These are phyloP conservation scores for Geranium rotundifolium DNA, from an alignment of 345 rosid species.

Conservation along the genomic window DNA sequence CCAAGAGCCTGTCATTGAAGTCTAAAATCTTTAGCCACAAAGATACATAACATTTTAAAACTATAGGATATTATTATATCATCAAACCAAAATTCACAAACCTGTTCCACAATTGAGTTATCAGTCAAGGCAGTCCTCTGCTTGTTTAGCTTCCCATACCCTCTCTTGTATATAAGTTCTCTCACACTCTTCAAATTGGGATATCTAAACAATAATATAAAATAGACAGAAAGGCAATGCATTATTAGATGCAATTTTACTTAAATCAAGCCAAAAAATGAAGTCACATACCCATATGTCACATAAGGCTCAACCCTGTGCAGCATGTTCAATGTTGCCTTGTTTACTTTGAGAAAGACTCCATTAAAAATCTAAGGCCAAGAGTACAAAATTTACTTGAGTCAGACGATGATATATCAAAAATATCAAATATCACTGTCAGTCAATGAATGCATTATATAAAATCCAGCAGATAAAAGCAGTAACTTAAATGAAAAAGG, in stretches of 20 bases:
- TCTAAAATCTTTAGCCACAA: neutral
- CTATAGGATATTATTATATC: neutral
- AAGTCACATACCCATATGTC: constrained; percentile 51
- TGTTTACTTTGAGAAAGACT: constrained; percentile 69
- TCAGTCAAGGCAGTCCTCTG: constrained; percentile 60
- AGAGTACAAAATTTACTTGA: neutral
- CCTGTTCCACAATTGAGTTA: constrained; percentile 58
- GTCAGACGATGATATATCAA: too few species aligned
- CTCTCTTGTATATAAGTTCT: constrained; percentile 77
- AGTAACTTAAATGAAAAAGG: too few species aligned
- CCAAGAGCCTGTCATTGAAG: constrained; percentile 37
- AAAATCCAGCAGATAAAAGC: too few species aligned
- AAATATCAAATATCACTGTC: too few species aligned
- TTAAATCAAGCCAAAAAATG: neutral
- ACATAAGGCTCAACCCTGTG: constrained; percentile 83
- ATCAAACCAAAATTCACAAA: constrained; percentile 1
- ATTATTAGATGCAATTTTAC: neutral
- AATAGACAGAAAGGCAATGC: neutral
- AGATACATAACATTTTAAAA: neutral
- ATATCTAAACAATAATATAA: constrained; percentile 23
- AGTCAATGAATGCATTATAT: too few species aligned
- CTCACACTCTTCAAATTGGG: constrained; percentile 74
- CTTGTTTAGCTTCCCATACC: constrained; percentile 54
- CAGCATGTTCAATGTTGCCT: constrained; percentile 62
- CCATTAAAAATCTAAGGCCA: constrained; percentile 64